Base-by-base conservation (phyloP, 257 asterid genomes). In the Solanum paucissectum region DNA sequence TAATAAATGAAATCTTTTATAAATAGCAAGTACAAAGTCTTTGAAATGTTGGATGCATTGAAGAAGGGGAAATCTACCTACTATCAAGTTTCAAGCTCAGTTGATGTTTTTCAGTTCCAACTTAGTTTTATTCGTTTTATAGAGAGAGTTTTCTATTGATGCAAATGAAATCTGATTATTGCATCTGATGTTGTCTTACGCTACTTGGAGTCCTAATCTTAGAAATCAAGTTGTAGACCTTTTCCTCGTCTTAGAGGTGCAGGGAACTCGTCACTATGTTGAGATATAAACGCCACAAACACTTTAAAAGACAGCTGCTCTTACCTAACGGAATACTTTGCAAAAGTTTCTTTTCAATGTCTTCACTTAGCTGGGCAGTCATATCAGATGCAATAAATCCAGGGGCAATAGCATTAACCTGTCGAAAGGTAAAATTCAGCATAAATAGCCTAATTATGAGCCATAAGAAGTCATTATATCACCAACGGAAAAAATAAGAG, bases 371-470 rank as follows among this genome's bases (percentile, higher is more conserved):
- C 92, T 94, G 92, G 87, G 98, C 90, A 86, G 99, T 95, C 99
- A 97, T 95, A 88, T 95, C 98, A 83, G 99, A 96, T 16, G 97
- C 96, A 89, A 96, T 95, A 91, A 97, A 97, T 81, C 99, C 99
- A 55, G 98, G 99, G 88, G 99, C 99, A 86, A 97, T 92, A n/a
- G 99, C 99, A 93, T 96, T 97, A 71, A 95, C 98, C 99, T 97
- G 92, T 44, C 76, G 76, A 88, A 52, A 86, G 49, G 12, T 74
- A 86, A 52, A 64, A 36, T 52, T 85, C 49, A 23, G 75, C 38
- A 37, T 71, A n/a, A 66, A n/a, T n/a, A n/a, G 64, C 7, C 49
- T 13, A 79, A 42, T 44, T 14, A 25, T 42, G 62, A 79, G 40
- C 18, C 29, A 82, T 82, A 46, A 32, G 11, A 49, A 49, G 6